A percentile compares a stretch with the other conserved stretches of the same genome.
phyloP scores from a whole-genome alignment of 2,329 filamentous ascomycete genomes.

The Pseudodiploospora longispora region DNA sequence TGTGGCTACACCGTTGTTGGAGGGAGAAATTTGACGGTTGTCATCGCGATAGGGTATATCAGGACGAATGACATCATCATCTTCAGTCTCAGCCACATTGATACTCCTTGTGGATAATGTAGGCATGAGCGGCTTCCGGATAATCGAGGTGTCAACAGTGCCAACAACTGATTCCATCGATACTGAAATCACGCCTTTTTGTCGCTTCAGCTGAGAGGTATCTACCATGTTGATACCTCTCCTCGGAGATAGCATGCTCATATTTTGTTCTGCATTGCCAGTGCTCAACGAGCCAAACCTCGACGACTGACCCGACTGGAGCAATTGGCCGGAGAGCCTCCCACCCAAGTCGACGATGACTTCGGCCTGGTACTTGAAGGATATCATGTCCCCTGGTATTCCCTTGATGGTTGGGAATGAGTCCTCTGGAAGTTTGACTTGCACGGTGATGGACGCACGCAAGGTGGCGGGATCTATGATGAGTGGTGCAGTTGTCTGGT shows the following conservation, averaged over 20 bases:
- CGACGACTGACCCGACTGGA: slow-evolving; percentile 55
- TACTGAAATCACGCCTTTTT: slow-evolving; percentile 86
- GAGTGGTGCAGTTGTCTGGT: slow-evolving; percentile 79
- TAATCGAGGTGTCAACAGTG: slow-evolving; percentile 62
- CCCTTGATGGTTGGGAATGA: slow-evolving; percentile 85
- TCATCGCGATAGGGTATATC: slow-evolving; percentile 14
- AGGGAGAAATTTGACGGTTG: slow-evolving; percentile 12
- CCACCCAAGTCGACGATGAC: slow-evolving; percentile 89
- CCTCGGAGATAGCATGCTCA: slow-evolving; percentile 21
- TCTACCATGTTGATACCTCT: slow-evolving; percentile 69
- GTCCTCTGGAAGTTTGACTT: slow-evolving; percentile 80
- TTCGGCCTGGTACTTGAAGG: slow-evolving; percentile 89
- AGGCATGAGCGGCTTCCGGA: slow-evolving; percentile 17
- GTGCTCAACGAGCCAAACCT: slow-evolving; percentile 26
- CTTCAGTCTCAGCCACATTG: slow-evolving; percentile 22
- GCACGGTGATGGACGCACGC: slow-evolving; percentile 71
- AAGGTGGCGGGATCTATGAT: slow-evolving; percentile 78
- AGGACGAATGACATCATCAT: slow-evolving; percentile 19
- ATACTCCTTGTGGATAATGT: slow-evolving; percentile 20
- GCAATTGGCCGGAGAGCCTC: slow-evolving; percentile 61
- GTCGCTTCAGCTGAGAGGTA: slow-evolving; percentile 75
- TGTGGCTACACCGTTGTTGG: slow-evolving; percentile 1
- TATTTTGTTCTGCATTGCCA: slow-evolving; percentile 17
- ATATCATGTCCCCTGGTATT: slow-evolving; percentile 89
- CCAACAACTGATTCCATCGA: slow-evolving; percentile 83